Percentiles rank a stretch among this genome's conserved stretches.
phyloP scores from a whole-genome alignment of 2,329 filamentous ascomycete genomes.

The Botrytis pseudocinerea region DNA sequence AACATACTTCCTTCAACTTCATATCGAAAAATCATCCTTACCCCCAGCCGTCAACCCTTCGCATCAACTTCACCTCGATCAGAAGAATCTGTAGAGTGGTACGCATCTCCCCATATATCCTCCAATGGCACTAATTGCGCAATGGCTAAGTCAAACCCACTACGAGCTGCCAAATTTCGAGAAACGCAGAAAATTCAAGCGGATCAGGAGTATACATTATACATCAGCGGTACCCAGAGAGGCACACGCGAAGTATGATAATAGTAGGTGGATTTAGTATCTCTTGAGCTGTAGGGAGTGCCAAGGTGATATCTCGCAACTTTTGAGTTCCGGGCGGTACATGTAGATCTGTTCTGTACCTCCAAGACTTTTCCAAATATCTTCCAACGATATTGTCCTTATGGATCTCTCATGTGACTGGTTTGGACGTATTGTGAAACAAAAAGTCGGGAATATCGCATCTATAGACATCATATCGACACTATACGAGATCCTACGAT shows the following conservation, averaged over 20 bases:
- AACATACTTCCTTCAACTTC: too few species aligned
- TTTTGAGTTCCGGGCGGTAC: background rate
- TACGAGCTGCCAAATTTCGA: too few species aligned
- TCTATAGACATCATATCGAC: background rate
- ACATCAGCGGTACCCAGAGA: background rate
- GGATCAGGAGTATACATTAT: background rate
- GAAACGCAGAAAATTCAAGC: background rate
- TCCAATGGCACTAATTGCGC: too few species aligned
- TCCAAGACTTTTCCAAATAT: background rate
- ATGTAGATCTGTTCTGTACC: too few species aligned
- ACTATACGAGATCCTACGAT: background rate
- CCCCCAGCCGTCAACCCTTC: too few species aligned
- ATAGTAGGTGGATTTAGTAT: background rate
- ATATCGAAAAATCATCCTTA: too few species aligned
- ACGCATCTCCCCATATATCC: too few species aligned
- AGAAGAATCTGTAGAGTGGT: too few species aligned
- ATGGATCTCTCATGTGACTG: background rate
- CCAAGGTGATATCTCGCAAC: background rate
- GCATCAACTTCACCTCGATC: too few species aligned
- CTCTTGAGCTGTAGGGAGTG: background rate
- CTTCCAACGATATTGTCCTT: background rate
- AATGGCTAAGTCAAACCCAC: too few species aligned
- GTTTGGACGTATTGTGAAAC: background rate
- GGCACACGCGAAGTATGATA: background rate
- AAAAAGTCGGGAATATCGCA: background rate